Conservation (phyloP, 75 land plant genomes). For the Cryptomeria japonica region DNA sequence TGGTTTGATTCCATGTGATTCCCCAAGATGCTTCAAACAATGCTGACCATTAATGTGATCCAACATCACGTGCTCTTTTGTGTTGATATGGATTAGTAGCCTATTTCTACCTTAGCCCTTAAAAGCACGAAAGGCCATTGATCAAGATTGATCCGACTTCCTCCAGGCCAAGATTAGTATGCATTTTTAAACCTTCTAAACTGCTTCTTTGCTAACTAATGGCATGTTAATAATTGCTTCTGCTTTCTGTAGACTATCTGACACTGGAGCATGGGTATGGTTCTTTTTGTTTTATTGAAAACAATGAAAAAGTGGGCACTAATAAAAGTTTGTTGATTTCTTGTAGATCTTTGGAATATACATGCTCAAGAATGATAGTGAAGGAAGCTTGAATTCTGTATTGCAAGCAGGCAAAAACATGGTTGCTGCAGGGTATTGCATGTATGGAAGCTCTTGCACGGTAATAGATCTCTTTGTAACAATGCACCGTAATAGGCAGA, state of each 20-base stretch:
- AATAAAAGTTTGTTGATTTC: neutral
- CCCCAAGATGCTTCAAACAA: too few relatives aligned
- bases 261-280: neutral
- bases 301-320: neutral
- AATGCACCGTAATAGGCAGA: neutral
- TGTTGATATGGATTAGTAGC: too few relatives aligned
- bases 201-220: neutral
- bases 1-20: too few relatives aligned
- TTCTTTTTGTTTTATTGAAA: neutral
- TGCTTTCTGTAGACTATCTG: neutral
- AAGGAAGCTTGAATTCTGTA: constrained; percentile 68
- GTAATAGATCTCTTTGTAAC: constrained; percentile 37
- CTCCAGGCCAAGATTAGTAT: neutral
- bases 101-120: too few relatives aligned
- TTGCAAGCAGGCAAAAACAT: constrained; percentile 87
- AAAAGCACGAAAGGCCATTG: too few relatives aligned
- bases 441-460: constrained; percentile 99
- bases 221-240: neutral
- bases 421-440: constrained; percentile 98
- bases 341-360: constrained; percentile 96
- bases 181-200: neutral
- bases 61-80: too few relatives aligned
- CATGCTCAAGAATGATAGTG: constrained; percentile 54
- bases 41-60: too few relatives aligned
- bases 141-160: neutral